phyloP scores from a whole-genome alignment of 129 eudicot species.

The Lactuca sativa region DNA sequence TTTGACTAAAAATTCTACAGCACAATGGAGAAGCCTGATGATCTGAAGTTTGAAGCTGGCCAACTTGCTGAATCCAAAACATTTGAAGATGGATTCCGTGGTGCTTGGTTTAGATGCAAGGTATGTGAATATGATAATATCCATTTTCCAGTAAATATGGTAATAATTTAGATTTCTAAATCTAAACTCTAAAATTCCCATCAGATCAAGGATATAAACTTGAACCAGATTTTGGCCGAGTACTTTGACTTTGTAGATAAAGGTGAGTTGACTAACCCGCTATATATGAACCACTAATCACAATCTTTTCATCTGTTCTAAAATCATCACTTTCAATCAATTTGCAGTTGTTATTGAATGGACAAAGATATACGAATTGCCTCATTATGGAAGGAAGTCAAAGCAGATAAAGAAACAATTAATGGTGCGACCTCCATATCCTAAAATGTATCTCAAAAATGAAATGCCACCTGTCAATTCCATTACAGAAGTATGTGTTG shows the following conservation, averaged over 20 bases:
- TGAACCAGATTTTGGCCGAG: slow-evolving; percentile 27
- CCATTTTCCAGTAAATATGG: neutral
- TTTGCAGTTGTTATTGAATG: slow-evolving; percentile 42
- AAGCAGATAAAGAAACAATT: slow-evolving; percentile 30
- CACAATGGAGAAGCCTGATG: slow-evolving; percentile 30
- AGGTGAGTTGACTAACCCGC: slow-evolving; percentile 31
- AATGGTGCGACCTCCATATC: slow-evolving; percentile 67
- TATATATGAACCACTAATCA: neutral
- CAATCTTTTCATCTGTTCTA: neutral
- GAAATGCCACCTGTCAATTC: slow-evolving; percentile 32
- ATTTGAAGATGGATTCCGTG: slow-evolving; percentile 44
- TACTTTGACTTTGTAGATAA: slow-evolving; percentile 46
- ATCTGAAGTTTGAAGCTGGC: slow-evolving; percentile 42
- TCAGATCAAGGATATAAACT: slow-evolving; percentile 34
- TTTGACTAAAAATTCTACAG: neutral
- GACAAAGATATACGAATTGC: slow-evolving; percentile 39
- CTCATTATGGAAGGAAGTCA: slow-evolving; percentile 28
- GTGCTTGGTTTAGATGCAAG: slow-evolving; percentile 72
- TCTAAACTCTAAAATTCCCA: neutral
- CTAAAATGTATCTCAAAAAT: slow-evolving; percentile 32
- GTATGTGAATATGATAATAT: slow-evolving; percentile 14
- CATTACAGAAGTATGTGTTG: slow-evolving; percentile 48
- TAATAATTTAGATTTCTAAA: too few species aligned
- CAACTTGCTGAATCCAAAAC: slow-evolving; percentile 50
- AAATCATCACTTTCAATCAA: neutral